These are phyloP conservation scores for Westerdykella sp. DNA, from an alignment of 2,329 filamentous ascomycete species.

Conservation along the genomic window DNA sequence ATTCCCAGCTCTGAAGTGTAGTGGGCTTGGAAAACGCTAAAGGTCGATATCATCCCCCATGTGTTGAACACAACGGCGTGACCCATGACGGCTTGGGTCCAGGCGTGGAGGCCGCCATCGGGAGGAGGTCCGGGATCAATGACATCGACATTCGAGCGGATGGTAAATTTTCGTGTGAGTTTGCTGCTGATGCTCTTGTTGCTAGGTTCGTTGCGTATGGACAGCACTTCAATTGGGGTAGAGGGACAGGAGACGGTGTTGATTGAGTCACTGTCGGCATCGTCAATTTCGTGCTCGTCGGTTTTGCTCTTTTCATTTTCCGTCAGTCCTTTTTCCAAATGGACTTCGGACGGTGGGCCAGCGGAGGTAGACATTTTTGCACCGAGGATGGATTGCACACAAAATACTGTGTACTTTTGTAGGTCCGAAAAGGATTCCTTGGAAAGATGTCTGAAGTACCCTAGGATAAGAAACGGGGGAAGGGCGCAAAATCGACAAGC, in stretches of 20 bases:
- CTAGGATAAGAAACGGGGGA: too few species aligned
- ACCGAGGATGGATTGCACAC: too few species aligned
- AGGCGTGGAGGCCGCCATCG: conserved; percentile 34
- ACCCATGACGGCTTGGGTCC: conserved; percentile 34
- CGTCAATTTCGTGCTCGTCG: too few species aligned
- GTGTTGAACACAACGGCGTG: conserved; percentile 35
- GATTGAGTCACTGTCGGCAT: too few species aligned
- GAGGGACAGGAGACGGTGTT: too few species aligned
- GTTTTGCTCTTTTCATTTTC: background rate
- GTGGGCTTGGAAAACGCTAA: conserved; percentile 34
- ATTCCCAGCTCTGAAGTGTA: conserved; percentile 26
- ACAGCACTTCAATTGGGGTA: too few species aligned
- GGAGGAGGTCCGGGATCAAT: conserved; percentile 34
- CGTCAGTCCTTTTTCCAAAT: background rate
- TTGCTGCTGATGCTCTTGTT: background rate
- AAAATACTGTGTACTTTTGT: too few species aligned
- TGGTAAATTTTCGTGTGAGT: conserved; percentile 23
- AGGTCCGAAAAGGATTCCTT: too few species aligned
- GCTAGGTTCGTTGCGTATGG: background rate
- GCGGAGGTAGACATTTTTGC: too few species aligned
- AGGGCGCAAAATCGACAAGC: too few species aligned
- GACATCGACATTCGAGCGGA: conserved; percentile 29
- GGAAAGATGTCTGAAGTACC: too few species aligned
- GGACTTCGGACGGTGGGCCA: too few species aligned
- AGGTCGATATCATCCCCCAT: conserved; percentile 35